phyloP scores from a whole-genome alignment of 2,329 filamentous ascomycete genomes.

The Neonectria punicea region DNA sequence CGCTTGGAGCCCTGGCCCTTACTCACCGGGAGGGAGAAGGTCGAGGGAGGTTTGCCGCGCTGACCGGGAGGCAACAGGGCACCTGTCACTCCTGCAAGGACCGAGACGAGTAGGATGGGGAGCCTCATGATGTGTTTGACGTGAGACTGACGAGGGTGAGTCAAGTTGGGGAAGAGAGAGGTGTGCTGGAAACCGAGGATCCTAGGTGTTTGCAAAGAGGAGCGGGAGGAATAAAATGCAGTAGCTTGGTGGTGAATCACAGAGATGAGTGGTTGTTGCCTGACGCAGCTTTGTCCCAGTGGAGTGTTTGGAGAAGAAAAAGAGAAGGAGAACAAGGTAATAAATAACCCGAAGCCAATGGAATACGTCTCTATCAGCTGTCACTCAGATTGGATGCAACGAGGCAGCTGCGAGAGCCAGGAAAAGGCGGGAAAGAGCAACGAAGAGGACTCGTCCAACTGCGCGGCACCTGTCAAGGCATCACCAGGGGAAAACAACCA shows the following conservation, averaged over 20 bases:
- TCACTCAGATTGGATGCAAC: slow-evolving; percentile 11
- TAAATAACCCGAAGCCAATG: neutral
- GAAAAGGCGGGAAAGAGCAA: neutral
- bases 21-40: slow-evolving; percentile 46
- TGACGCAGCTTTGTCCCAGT: neutral
- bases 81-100: slow-evolving; percentile 27
- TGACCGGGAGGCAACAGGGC: slow-evolving; percentile 27
- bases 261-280: neutral
- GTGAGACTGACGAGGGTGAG: neutral
- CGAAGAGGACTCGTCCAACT: neutral
- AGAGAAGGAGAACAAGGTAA: neutral
- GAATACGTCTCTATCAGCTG: slow-evolving; percentile 6
- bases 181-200: neutral
- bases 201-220: neutral
- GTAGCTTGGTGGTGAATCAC: neutral
- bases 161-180: neutral
- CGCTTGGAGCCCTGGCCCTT: slow-evolving; percentile 37
- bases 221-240: neutral
- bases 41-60: neutral
- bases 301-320: neutral
- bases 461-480: neutral
- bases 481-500: neutral
- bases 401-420: slow-evolving; percentile 20
- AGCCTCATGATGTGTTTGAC: slow-evolving; percentile 30
- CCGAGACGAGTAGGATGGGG: slow-evolving; percentile 27